Evolutionary conservation across 768 basidiomycete genomes (phyloP), one percentile per base, ranked within the genome.

Genomic region (Auriscalpium orientale): DNA sequence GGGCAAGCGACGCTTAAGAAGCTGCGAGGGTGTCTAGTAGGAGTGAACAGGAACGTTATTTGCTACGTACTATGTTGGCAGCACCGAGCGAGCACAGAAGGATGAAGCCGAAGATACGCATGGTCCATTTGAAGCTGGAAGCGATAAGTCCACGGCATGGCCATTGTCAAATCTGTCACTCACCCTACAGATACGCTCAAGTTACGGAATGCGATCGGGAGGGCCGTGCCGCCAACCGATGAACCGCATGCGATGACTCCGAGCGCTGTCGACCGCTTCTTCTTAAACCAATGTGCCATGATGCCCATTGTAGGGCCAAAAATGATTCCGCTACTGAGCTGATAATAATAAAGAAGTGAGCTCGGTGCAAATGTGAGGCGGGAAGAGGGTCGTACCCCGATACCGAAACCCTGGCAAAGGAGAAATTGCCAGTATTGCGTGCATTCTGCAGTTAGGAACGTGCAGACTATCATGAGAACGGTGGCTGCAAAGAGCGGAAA

Each of bases 351-450:
- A n/a, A 44, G 22, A 8, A 18, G 35, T 38, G 35, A 9, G 37
- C 35, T 6, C 8, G 10, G 46, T 34, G 7, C 15, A n/a, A 36
- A 8, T n/a, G 49, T 40, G 10, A 18, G 16, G 36, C 28, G 15
- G 6, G 4, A 0, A 59, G 20, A 4, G 70, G 4, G 28, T 5
- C 84, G 57, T 56, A 87, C 82, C 20, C 89, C 89, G 12, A 82
- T 68, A 0, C 77, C 78, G 38, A 90, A 62, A 0, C 89, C 89
- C 66, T 91, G 89, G 57, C 81, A 88, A 0, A 91, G 74, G 21
- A 91, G 62, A 61, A 90, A 85, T 7, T 91, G 86, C 89, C 89
- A 91, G 63, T 83, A 91, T 55, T 76, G 57, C 11, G 71, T 84
- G 64, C 89, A 91, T 71, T 90, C 74, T 0, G 85, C 85, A 7